Conservation (phyloP, 2,329 filamentous ascomycete species). For the Cytospora mali region DNA sequence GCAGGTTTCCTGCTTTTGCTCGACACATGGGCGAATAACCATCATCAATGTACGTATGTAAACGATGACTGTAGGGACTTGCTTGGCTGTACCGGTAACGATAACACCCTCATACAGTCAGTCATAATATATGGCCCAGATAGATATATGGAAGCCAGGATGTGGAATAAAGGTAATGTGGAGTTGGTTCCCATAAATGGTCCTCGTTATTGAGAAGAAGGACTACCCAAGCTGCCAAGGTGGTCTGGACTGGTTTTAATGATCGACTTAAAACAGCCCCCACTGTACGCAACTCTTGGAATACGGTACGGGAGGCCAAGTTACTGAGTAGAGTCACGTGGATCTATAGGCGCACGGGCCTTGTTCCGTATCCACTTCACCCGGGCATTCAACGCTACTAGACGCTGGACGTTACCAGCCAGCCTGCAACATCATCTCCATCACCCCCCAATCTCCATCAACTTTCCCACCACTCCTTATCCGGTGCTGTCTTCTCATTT, state of each 20-base stretch:
- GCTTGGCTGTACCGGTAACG: background rate
- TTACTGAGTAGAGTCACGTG: background rate
- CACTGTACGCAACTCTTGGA: background rate
- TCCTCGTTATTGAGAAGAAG: background rate
- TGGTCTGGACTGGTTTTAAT: background rate
- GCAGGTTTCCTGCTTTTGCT: background rate
- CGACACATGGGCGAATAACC: background rate
- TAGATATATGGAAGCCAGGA: background rate
- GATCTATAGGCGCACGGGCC: background rate
- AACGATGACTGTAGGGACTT: background rate
- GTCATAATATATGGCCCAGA: background rate
- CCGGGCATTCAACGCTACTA: constrained; percentile 23
- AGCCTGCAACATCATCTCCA: constrained; percentile 26
- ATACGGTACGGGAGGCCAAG: background rate
- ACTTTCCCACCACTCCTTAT: constrained; percentile 22
- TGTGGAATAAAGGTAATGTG: background rate
- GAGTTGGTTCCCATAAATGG: background rate
- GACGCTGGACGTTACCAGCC: constrained; percentile 26
- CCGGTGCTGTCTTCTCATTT: constrained; percentile 22
- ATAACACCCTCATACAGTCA: no score
- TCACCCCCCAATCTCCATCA: constrained; percentile 28
- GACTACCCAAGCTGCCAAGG: background rate
- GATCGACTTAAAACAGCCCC: background rate
- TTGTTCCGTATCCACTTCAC: background rate
- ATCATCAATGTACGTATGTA: background rate